Conservation (phyloP, 176 grass and related monocot genomes). For the Musa itinerans region DNA sequence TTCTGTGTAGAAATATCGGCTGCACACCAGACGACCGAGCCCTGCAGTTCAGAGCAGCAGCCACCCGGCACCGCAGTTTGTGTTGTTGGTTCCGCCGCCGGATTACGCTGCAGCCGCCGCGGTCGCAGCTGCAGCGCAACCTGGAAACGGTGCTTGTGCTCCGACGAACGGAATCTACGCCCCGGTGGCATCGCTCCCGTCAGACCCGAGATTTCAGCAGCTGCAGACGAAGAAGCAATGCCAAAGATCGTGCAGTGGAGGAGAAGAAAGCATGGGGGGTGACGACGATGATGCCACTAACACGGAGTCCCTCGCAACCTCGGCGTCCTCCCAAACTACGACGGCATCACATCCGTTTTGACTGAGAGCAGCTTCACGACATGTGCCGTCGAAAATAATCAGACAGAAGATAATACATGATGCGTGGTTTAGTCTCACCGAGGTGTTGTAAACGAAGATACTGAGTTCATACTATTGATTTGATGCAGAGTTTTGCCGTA, state of each 20-base stretch:
- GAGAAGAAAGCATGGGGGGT: background rate
- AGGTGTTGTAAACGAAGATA: background rate
- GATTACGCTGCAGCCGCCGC: background rate
- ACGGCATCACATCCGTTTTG: conserved; percentile 2
- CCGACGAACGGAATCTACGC: conserved; percentile 23
- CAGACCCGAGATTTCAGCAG: background rate
- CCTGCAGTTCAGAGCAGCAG: conserved; percentile 21
- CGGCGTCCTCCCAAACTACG: conserved; percentile 39
- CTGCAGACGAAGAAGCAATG: background rate
- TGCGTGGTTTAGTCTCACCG: background rate
- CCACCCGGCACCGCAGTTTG: conserved; percentile 23
- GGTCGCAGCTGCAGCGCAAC: background rate
- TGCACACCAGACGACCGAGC: conserved; percentile 49
- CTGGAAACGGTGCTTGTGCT: conserved; percentile 9
- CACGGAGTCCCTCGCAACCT: conserved; percentile 31
- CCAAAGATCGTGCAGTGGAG: conserved; percentile 9
- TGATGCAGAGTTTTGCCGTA: background rate
- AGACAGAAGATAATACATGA: background rate
- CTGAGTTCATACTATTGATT: background rate
- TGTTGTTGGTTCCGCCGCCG: conserved; percentile 38
- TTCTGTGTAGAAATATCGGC: conserved; percentile 46
- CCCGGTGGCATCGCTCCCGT: conserved; percentile 29
- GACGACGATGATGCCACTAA: conserved; percentile 9
- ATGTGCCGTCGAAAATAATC: too few species aligned
- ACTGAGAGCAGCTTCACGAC: background rate